phyloP scores from a whole-genome alignment of 352 stramenopile species.

The Globisporangium alternatum region DNA sequence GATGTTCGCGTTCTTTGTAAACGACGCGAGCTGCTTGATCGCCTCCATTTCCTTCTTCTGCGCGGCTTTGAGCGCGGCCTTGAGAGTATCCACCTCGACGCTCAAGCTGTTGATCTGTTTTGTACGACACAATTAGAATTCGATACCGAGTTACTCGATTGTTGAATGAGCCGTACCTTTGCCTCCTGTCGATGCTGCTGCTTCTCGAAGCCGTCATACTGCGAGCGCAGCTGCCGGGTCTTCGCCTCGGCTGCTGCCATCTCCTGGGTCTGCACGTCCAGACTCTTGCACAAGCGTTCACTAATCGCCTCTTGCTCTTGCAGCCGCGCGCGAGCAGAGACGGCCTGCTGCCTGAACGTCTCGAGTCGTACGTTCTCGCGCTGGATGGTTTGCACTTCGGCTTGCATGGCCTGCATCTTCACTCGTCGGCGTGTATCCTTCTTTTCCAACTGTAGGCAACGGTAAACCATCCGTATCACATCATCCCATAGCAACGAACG shows the following conservation, averaged over 20 bases:
- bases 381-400: constrained; percentile 21
- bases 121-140: background rate
- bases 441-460: constrained; percentile 28
- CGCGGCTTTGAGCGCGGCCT: constrained; percentile 20
- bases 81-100: constrained; percentile 43
- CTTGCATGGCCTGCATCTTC: constrained; percentile 34
- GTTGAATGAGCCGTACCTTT: constrained; percentile 25
- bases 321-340: constrained; percentile 28
- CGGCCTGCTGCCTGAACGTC: constrained; percentile 27
- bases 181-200: constrained; percentile 39
- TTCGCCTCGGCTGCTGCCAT: constrained; percentile 25
- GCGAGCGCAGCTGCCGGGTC: constrained; percentile 31
- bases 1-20: constrained; percentile 21
- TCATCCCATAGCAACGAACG: too few species aligned
- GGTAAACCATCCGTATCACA: background rate
- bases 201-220: constrained; percentile 32
- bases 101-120: constrained; percentile 49
- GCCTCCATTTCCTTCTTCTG: constrained; percentile 49
- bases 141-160: background rate
- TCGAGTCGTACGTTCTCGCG: constrained; percentile 34
- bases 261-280: constrained; percentile 30
- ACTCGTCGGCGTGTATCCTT: constrained; percentile 34
- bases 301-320: constrained; percentile 29
- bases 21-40: constrained; percentile 33
- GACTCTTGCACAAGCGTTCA: constrained; percentile 27